Evolutionary conservation across 2,329 filamentous ascomycete genomes (phyloP).

Genomic region (Beauveria australis): DNA sequence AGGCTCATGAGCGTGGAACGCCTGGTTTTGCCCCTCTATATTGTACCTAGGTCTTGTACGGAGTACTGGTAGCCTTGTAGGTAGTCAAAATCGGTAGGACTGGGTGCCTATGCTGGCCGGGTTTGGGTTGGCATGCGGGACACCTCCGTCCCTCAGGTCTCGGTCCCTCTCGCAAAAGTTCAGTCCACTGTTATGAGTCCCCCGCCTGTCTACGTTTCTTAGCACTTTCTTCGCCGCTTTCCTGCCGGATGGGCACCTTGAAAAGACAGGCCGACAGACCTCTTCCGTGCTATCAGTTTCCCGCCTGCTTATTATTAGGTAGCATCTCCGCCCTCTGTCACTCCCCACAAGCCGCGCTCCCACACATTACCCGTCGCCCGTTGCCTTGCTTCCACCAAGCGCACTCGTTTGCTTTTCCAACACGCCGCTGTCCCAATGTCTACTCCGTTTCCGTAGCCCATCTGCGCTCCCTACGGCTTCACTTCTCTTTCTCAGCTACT

Average conservation of each 20-base stretch:
- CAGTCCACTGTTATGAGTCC: background rate
- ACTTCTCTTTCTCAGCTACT: background rate
- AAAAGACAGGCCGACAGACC: background rate
- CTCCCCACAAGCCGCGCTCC: conserved; percentile 3
- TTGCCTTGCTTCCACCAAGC: background rate
- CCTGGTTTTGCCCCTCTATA: background rate
- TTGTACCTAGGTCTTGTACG: background rate
- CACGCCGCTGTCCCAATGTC: background rate
- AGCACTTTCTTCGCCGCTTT: background rate
- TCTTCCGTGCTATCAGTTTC: background rate
- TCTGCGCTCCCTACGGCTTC: background rate
- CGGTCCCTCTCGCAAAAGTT: background rate
- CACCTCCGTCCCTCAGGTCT: no score
- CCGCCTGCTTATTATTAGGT: background rate
- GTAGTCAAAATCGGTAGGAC: no score
- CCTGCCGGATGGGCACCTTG: background rate
- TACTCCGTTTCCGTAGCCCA: background rate
- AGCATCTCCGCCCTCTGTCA: background rate
- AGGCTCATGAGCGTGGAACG: background rate
- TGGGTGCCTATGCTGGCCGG: no score
- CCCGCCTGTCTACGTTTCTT: background rate
- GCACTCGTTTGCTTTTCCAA: background rate
- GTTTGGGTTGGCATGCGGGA: no score
- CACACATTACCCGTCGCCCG: background rate
- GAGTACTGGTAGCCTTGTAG: background rate